Percentiles rank a stretch among this genome's conserved stretches.
Evolutionary conservation across 805 yeast genomes (phyloP).

Genomic region (Schizosaccharomyces japonicus): DNA sequence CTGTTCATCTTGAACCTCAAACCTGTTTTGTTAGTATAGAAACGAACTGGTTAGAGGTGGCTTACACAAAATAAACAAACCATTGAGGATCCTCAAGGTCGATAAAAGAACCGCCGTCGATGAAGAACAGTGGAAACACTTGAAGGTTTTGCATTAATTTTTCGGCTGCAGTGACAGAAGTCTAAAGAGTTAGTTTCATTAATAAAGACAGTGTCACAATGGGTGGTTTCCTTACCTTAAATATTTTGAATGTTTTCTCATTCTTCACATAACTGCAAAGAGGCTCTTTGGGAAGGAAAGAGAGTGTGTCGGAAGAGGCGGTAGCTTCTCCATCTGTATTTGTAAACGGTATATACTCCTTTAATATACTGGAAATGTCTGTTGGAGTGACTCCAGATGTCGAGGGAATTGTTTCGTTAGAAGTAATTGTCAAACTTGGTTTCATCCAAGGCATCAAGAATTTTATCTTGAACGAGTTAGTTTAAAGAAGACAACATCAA

Average conservation of each 20-base stretch:
- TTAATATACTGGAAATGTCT: background rate
- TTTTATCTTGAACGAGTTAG: background rate
- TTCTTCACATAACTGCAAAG: background rate
- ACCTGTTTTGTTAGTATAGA: constrained; percentile 10
- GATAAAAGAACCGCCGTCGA: constrained; percentile 83
- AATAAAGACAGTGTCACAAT: background rate
- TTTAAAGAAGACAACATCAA: background rate
- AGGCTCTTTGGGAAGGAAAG: too few species aligned
- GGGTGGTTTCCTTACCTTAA: constrained; percentile 5
- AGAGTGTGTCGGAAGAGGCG: too few species aligned
- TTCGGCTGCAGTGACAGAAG: constrained; percentile 21
- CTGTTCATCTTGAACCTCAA: background rate
- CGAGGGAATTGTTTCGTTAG: background rate
- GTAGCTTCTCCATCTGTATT: too few species aligned
- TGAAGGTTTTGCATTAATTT: constrained; percentile 49
- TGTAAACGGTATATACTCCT: background rate
- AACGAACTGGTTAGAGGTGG: constrained; percentile 9
- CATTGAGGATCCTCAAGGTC: constrained; percentile 54
- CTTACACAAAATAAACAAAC: constrained; percentile 41
- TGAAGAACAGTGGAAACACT: constrained; percentile 56
- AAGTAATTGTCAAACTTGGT: background rate
- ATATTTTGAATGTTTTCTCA: background rate
- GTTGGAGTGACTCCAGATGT: background rate
- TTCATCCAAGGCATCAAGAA: background rate
- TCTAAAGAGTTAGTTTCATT: constrained; percentile 16